Conservation (phyloP, 108 stramenopile genomes). For the Pseudonitzschia multiseries region DNA sequence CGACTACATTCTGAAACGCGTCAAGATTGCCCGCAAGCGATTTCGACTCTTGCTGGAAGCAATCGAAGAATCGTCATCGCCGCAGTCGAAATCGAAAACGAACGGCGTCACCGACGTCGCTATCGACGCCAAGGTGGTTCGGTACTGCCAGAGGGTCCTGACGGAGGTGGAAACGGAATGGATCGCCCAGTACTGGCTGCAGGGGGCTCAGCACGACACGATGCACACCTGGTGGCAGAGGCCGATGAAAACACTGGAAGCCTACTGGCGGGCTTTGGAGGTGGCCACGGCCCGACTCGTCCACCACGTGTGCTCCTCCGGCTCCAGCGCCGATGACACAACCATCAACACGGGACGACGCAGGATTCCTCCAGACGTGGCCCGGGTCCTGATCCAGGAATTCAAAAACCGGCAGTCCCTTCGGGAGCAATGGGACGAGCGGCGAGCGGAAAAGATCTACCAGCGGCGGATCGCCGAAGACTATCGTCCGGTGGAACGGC, state of each 20-base stretch:
- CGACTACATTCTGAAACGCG: slow-evolving; percentile 33
- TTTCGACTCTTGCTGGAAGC: slow-evolving; percentile 24
- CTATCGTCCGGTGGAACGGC: slow-evolving; percentile 30
- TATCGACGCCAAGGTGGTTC: slow-evolving; percentile 33
- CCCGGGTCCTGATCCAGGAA: slow-evolving; percentile 22
- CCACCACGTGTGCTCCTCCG: background rate
- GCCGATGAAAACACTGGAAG: slow-evolving; percentile 31
- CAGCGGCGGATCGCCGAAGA: slow-evolving; percentile 21
- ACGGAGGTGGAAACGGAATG: slow-evolving; percentile 85
- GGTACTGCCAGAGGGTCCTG: slow-evolving; percentile 48
- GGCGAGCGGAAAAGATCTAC: slow-evolving; percentile 34
- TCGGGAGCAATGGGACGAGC: slow-evolving; percentile 34
- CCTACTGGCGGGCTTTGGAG: slow-evolving; percentile 25
- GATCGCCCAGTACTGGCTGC: slow-evolving; percentile 79
- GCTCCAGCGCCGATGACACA: background rate
- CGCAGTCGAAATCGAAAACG: background rate
- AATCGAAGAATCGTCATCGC: background rate
- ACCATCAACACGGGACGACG: background rate
- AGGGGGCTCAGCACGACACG: slow-evolving; percentile 58
- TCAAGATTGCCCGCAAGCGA: slow-evolving; percentile 26
- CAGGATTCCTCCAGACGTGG: slow-evolving; percentile 14
- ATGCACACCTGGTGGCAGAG: slow-evolving; percentile 43
- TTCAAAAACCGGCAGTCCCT: slow-evolving; percentile 24
- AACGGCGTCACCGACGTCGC: background rate
- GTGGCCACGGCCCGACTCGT: slow-evolving; percentile 16